A percentile compares a stretch with the other conserved stretches of the same genome.
phyloP scores from a whole-genome alignment of 352 stramenopile genomes.

The Globisporangium perplexum region DNA sequence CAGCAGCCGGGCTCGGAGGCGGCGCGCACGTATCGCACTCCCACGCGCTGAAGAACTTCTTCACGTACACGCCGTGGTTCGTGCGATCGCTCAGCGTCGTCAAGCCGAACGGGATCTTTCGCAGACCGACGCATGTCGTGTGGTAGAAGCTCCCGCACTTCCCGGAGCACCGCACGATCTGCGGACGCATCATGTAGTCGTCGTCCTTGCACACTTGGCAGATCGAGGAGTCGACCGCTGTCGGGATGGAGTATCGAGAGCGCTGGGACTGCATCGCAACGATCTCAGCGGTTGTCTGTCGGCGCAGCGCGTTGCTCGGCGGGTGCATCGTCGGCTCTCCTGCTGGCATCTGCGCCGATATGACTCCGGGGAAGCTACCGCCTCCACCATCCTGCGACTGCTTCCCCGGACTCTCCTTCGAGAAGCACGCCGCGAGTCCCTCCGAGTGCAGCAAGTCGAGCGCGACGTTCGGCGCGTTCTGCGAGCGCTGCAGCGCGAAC shows the following conservation, averaged over 20 bases:
- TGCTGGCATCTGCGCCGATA: constrained; percentile 12
- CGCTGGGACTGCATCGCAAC: constrained; percentile 65
- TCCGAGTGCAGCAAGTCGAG: constrained; percentile 72
- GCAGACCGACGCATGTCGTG: constrained; percentile 67
- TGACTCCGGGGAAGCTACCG: not conserved
- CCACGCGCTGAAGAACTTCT: constrained; percentile 81
- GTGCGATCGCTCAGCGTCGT: constrained; percentile 80
- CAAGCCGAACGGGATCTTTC: constrained; percentile 77
- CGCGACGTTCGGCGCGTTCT: constrained; percentile 71
- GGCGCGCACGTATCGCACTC: constrained; percentile 54
- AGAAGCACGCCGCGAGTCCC: constrained; percentile 45
- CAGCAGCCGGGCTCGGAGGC: constrained; percentile 3
- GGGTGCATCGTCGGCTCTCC: constrained; percentile 13
- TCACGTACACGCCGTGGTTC: constrained; percentile 73
- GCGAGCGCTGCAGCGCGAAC: constrained; percentile 71
- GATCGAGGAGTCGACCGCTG: constrained; percentile 20
- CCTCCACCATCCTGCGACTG: constrained; percentile 2
- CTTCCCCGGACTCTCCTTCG: constrained; percentile 19
- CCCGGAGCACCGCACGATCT: constrained; percentile 57
- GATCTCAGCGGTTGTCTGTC: constrained; percentile 68
- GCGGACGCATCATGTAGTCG: constrained; percentile 78
- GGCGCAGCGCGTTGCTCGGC: constrained; percentile 17
- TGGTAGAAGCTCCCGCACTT: constrained; percentile 55
- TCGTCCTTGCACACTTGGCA: constrained; percentile 69
- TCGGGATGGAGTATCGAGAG: constrained; percentile 38